phyloP scores from a whole-genome alignment of 768 basidiomycete genomes.

The Lactarius hengduanensis region DNA sequence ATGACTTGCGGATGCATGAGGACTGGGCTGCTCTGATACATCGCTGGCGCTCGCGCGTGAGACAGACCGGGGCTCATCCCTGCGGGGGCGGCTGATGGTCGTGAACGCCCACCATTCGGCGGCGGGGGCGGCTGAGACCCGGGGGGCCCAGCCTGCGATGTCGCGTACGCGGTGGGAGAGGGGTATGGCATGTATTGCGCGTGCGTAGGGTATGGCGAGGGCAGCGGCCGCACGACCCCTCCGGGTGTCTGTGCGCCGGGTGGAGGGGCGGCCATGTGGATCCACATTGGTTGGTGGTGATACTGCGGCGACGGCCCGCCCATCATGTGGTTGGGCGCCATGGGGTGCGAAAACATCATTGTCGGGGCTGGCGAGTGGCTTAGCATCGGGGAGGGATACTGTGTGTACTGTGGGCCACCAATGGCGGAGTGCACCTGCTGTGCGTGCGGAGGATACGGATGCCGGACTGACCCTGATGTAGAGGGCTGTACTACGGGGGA shows the following conservation, averaged over 20 bases:
- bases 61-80: slow-evolving; percentile 70
- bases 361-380: slow-evolving; percentile 67
- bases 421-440: slow-evolving; percentile 17
- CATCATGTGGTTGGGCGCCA: slow-evolving; percentile 58
- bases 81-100: slow-evolving; percentile 40
- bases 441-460: slow-evolving; percentile 29
- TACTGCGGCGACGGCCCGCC: slow-evolving; percentile 64
- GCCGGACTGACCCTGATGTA: slow-evolving; percentile 16
- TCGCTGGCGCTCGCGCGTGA: slow-evolving; percentile 40
- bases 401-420: slow-evolving; percentile 46
- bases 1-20: slow-evolving; percentile 52
- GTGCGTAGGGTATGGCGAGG: slow-evolving; percentile 60
- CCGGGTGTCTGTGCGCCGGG: slow-evolving; percentile 47
- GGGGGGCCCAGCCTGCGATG: slow-evolving; percentile 44
- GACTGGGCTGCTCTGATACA: slow-evolving; percentile 70
- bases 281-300: slow-evolving; percentile 62
- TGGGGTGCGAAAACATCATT: slow-evolving; percentile 62
- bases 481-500: slow-evolving; percentile 37
- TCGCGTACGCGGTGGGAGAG: slow-evolving; percentile 47
- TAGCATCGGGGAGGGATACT: slow-evolving; percentile 69
- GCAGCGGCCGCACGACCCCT: slow-evolving; percentile 54
- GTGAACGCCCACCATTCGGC: slow-evolving; percentile 42
- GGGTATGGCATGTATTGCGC: slow-evolving; percentile 60
- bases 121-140: slow-evolving; percentile 38
- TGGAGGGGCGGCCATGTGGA: slow-evolving; percentile 42